phyloP scores from a whole-genome alignment of 1,139 yeast species.

The Arxiozyma heterogenica region DNA sequence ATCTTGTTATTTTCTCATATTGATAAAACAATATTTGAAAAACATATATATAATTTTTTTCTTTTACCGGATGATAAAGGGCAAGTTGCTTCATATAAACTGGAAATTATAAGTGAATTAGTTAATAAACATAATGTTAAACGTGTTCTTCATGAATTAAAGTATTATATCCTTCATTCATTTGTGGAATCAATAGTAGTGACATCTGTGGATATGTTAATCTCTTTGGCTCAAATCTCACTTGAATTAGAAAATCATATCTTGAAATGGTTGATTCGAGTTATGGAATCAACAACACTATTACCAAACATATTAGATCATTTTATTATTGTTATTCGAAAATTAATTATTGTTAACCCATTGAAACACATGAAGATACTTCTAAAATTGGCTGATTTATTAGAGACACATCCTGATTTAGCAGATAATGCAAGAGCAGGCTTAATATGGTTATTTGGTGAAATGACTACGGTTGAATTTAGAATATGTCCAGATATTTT shows the following conservation, averaged over 20 bases:
- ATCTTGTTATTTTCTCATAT: conserved; percentile 36
- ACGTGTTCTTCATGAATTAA: conserved; percentile 54
- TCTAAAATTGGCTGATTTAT: conserved; percentile 33
- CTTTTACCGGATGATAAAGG: conserved; percentile 50
- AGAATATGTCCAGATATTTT: conserved; percentile 70
- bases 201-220: conserved; percentile 54
- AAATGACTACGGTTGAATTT: conserved; percentile 45
- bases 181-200: conserved; percentile 36
- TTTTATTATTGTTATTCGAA: conserved; percentile 59
- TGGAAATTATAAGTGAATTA: conserved; percentile 54
- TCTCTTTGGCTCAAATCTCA: conserved; percentile 40
- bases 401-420: conserved; percentile 14
- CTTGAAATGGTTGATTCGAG: conserved; percentile 40
- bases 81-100: conserved; percentile 44
- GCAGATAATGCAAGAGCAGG: conserved; percentile 60
- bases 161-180: conserved; percentile 48
- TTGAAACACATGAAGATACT: conserved; percentile 36
- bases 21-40: conserved; percentile 41
- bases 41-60: conserved; percentile 44
- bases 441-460: conserved; percentile 87
- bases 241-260: conserved; percentile 30
- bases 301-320: conserved; percentile 42
- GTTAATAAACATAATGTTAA: conserved; percentile 46
- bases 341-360: conserved; percentile 59
- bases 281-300: conserved; percentile 26